A percentile compares a stretch with the other conserved stretches of the same genome.
phyloP scores from a whole-genome alignment of 768 basidiomycete genomes.

The Leccinum barrowsii region DNA sequence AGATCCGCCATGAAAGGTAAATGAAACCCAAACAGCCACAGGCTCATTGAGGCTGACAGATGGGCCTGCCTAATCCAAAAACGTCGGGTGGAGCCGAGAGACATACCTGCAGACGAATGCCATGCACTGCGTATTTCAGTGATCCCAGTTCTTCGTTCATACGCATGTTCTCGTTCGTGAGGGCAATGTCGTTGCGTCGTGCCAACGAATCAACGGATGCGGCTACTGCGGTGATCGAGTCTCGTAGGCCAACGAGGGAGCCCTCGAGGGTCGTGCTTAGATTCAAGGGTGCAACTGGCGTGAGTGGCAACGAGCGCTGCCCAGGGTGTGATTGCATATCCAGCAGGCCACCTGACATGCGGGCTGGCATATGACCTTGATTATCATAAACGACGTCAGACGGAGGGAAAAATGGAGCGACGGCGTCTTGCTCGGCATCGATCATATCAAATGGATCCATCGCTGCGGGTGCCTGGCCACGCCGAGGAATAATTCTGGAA shows the following conservation, averaged over 20 bases:
- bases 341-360: slow-evolving; percentile 15
- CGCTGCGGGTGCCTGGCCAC: slow-evolving; percentile 8
- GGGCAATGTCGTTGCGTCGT: slow-evolving; percentile 59
- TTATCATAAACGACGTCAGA: slow-evolving; percentile 28
- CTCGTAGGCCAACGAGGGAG: slow-evolving; percentile 54
- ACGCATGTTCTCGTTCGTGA: slow-evolving; percentile 68
- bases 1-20: slow-evolving; percentile 5
- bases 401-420: slow-evolving; percentile 22
- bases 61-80: slow-evolving; percentile 1
- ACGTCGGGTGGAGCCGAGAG: slow-evolving; percentile 6
- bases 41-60: neutral
- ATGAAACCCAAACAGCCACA: slow-evolving; percentile 6
- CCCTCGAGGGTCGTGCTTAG: slow-evolving; percentile 60
- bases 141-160: slow-evolving; percentile 72
- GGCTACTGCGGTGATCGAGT: slow-evolving; percentile 58
- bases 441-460: slow-evolving; percentile 17
- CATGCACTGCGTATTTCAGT: slow-evolving; percentile 66
- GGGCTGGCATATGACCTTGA: slow-evolving; percentile 13
- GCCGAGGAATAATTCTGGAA: slow-evolving; percentile 13
- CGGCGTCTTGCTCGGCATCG: slow-evolving; percentile 24
- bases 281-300: slow-evolving; percentile 57
- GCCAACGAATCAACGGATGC: slow-evolving; percentile 58
- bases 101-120: slow-evolving; percentile 74
- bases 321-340: slow-evolving; percentile 21
- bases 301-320: slow-evolving; percentile 28